Conservation (phyloP, 1,139 yeast genomes). For the Tardiomyces blankii region DNA sequence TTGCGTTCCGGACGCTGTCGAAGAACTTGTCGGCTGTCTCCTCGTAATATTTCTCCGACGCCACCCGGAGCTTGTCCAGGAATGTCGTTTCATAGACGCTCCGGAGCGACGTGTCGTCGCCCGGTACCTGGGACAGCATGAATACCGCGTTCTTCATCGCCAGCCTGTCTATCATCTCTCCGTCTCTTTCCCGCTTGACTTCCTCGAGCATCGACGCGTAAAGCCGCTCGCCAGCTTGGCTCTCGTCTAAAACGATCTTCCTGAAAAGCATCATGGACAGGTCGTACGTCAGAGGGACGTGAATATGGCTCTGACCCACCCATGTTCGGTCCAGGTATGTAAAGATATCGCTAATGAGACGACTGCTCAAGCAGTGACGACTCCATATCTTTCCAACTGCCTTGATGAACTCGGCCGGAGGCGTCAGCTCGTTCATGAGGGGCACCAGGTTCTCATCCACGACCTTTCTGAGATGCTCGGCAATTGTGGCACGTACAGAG, state of each 20-base stretch:
- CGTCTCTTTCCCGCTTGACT: constrained; percentile 49
- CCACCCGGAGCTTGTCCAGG: constrained; percentile 45
- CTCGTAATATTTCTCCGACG: constrained; percentile 47
- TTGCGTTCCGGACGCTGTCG: constrained; percentile 33
- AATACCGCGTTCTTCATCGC: constrained; percentile 48
- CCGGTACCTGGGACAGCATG: constrained; percentile 58
- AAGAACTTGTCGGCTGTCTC: constrained; percentile 34
- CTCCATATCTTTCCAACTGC: constrained; percentile 39
- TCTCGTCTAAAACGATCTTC: constrained; percentile 31
- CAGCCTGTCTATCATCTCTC: constrained; percentile 49
- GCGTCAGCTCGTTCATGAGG: not conserved
- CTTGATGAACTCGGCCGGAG: constrained; percentile 2
- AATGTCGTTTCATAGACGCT: constrained; percentile 60
- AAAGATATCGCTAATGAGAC: constrained; percentile 74
- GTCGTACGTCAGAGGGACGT: constrained; percentile 59
- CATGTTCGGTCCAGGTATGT: constrained; percentile 61
- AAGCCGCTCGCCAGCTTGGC: constrained; percentile 38
- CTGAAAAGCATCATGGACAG: constrained; percentile 57
- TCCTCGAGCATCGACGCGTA: constrained; percentile 44
- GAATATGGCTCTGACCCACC: constrained; percentile 69
- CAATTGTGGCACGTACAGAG: not conserved
- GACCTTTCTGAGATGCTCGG: not conserved
- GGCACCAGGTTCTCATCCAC: not conserved
- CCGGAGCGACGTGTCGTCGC: constrained; percentile 29
- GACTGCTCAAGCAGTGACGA: constrained; percentile 63